phyloP scores from a whole-genome alignment of 306 rosid genomes.

The Comarum palustre region DNA sequence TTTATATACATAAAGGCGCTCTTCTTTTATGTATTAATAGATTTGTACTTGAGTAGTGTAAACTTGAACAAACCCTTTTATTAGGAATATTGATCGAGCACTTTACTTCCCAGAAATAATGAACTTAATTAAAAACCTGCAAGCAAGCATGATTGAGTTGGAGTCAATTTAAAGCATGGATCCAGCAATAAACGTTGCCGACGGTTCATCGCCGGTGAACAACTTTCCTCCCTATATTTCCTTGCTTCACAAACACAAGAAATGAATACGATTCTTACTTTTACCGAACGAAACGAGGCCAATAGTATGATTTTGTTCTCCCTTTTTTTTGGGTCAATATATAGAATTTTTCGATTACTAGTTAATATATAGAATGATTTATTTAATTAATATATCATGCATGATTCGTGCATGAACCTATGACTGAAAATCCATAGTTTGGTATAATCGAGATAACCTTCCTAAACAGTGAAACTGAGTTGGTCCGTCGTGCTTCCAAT shows the following conservation, averaged over 20 bases:
- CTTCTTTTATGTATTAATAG: background rate
- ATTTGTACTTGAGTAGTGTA: background rate
- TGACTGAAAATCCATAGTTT: background rate
- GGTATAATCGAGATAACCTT: too few species aligned
- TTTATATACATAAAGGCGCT: too few species aligned
- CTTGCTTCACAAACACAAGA: too few species aligned
- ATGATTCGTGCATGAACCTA: too few species aligned
- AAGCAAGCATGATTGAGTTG: background rate
- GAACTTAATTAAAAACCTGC: background rate
- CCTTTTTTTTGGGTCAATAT: too few species aligned
- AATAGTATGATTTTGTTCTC: too few species aligned
- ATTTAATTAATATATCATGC: too few species aligned
- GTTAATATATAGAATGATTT: too few species aligned
- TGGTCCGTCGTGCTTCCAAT: background rate
- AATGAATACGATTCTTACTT: too few species aligned
- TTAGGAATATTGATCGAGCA: background rate
- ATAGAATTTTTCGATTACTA: too few species aligned
- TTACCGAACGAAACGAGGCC: too few species aligned
- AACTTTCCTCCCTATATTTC: background rate
- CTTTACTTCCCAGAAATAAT: background rate
- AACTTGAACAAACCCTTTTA: background rate
- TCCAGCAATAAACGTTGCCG: background rate
- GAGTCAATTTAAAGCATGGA: background rate
- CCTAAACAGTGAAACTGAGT: background rate
- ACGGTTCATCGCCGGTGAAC: background rate